These are phyloP conservation scores for Gracilaria domingensis DNA, from an alignment of 23 red algal species.

Conservation along the genomic window DNA sequence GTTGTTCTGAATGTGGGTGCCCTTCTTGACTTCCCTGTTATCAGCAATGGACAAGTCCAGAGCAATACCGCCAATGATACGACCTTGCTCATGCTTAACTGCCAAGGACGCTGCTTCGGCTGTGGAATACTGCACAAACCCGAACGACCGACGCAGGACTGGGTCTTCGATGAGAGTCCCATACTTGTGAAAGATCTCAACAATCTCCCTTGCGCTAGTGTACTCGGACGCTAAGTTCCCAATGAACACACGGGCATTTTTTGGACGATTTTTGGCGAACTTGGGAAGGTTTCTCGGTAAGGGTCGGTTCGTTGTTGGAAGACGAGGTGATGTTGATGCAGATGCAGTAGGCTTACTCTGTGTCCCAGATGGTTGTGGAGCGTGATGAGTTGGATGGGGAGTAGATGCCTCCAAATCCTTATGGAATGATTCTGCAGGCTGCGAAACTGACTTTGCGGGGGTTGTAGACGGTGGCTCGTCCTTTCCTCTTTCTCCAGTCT, in stretches of 20 bases:
- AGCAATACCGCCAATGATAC: slow-evolving; percentile 83
- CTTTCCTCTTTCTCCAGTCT: slow-evolving; percentile 9
- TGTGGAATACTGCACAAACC: slow-evolving; percentile 93
- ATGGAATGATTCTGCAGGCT: neutral
- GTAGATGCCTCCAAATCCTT: neutral
- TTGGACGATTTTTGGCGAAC: slow-evolving; percentile 62
- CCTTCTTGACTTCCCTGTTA: slow-evolving; percentile 79
- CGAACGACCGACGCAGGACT: slow-evolving; percentile 89
- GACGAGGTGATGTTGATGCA: neutral
- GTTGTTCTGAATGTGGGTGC: slow-evolving; percentile 57
- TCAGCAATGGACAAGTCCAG: slow-evolving; percentile 91
- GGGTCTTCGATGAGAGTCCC: slow-evolving; percentile 92
- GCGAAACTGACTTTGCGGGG: neutral
- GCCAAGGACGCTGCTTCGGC: slow-evolving; percentile 77
- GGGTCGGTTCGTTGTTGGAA: slow-evolving; percentile 14
- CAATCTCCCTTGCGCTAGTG: slow-evolving; percentile 73
- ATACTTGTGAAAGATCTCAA: slow-evolving; percentile 93
- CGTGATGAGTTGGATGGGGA: neutral
- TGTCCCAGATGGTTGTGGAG: neutral
- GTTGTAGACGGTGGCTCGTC: slow-evolving; percentile 12
- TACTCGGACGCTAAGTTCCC: slow-evolving; percentile 94
- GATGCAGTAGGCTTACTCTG: neutral
- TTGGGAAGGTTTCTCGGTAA: slow-evolving; percentile 54
- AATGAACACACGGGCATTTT: slow-evolving; percentile 93
- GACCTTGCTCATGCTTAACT: slow-evolving; percentile 85